Conservation (phyloP, 2,329 filamentous ascomycete species). For the Aspergillus brasiliensis region DNA sequence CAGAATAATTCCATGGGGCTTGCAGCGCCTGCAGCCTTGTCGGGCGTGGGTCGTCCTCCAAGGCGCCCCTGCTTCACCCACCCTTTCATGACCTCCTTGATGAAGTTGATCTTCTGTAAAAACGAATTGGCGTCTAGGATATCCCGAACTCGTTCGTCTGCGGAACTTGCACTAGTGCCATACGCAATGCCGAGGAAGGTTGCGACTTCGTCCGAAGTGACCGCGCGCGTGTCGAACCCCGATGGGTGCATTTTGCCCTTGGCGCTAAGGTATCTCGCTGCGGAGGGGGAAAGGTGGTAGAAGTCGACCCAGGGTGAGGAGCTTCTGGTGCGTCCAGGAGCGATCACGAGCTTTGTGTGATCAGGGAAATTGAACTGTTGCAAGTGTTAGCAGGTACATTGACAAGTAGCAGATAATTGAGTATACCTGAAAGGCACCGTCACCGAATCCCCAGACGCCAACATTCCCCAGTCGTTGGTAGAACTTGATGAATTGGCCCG, state of each 20-base stretch:
- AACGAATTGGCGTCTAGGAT: constrained; percentile 50
- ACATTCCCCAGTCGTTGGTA: constrained; percentile 55
- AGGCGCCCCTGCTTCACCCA: constrained; percentile 44
- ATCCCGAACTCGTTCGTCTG: constrained; percentile 43
- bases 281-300: constrained; percentile 51
- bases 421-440: constrained; percentile 50
- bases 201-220: constrained; percentile 44
- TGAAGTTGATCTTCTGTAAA: constrained; percentile 45
- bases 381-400: neutral
- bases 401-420: constrained; percentile 2
- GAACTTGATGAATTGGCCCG: constrained; percentile 50
- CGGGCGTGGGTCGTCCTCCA: constrained; percentile 34
- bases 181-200: constrained; percentile 45
- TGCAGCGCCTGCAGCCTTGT: neutral
- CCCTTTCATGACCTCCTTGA: constrained; percentile 43
- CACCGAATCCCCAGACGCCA: constrained; percentile 55
- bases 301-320: constrained; percentile 50
- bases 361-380: constrained; percentile 54
- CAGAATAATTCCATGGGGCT: constrained; percentile 38
- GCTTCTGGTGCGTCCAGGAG: constrained; percentile 41
- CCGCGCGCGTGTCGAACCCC: constrained; percentile 46
- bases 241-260: constrained; percentile 47
- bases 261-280: constrained; percentile 45
- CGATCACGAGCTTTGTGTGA: constrained; percentile 54
- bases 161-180: constrained; percentile 34